These are phyloP conservation scores for Telopea speciosissima DNA, from an alignment of 177 flowering plant species.

Conservation along the genomic window DNA sequence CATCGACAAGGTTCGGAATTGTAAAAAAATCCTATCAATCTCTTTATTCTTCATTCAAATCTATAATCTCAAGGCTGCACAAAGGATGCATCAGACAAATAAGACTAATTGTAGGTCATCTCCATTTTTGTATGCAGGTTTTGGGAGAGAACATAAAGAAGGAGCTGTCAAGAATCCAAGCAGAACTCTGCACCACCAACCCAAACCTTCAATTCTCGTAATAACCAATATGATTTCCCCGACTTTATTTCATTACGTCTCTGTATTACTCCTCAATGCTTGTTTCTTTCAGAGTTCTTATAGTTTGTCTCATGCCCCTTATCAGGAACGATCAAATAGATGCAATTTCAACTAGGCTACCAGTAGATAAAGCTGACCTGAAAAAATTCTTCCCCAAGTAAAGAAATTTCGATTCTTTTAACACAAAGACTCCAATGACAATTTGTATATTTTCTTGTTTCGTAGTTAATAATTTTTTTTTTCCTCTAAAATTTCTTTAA, in stretches of 20 bases:
- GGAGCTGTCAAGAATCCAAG: constrained; percentile 63
- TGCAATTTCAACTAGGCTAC: constrained; percentile 74
- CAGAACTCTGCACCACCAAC: constrained; percentile 46
- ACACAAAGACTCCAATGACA: too few relatives aligned
- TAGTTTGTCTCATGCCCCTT: neutral
- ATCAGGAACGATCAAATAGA: constrained; percentile 72
- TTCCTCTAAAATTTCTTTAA: constrained; percentile 11
- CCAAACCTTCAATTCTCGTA: constrained; percentile 59
- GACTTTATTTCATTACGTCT: neutral
- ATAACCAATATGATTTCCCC: neutral
- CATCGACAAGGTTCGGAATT: constrained; percentile 66
- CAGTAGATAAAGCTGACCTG: constrained; percentile 73
- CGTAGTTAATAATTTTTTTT: neutral
- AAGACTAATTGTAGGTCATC: neutral
- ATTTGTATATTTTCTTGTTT: neutral
- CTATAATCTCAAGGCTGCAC: neutral
- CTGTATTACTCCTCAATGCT: neutral
- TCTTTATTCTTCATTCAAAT: neutral
- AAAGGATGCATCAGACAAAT: too few relatives aligned
- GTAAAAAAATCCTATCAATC: neutral
- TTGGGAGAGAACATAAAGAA: constrained; percentile 72
- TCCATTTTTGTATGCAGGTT: constrained; percentile 36
- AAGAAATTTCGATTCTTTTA: constrained; percentile 15
- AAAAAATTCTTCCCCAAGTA: constrained; percentile 78
- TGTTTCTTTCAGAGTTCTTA: neutral